Evolutionary conservation across 2,329 filamentous ascomycete species (phyloP).

Genomic region (Didymella arachidicola): DNA sequence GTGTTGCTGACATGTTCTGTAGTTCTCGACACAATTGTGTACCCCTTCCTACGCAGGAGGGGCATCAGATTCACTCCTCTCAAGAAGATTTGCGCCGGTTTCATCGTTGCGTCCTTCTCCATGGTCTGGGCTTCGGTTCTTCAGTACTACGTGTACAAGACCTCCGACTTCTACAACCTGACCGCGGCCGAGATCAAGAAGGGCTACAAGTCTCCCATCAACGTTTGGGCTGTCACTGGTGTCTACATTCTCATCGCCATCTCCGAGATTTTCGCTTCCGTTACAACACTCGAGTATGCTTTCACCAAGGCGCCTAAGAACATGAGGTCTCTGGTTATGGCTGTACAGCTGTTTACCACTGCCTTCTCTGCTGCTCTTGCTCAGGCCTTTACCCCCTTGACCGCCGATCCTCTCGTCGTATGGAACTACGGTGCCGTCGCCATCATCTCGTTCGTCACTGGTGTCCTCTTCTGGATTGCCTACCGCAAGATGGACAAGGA

Average conservation of each 20-base stretch:
- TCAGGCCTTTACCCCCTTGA: constrained; percentile 41
- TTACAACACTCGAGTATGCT: constrained; percentile 75
- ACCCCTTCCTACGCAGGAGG: constrained; percentile 70
- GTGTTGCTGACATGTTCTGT: constrained; percentile 53
- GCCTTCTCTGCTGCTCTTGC: constrained; percentile 45
- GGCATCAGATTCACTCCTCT: constrained; percentile 75
- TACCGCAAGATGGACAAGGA: constrained; percentile 46
- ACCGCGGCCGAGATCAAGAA: constrained; percentile 13
- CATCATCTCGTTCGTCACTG: constrained; percentile 47
- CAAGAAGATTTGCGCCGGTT: constrained; percentile 76
- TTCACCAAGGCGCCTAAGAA: constrained; percentile 75
- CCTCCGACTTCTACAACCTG: constrained; percentile 57
- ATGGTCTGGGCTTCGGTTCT: constrained; percentile 66
- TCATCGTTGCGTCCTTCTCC: constrained; percentile 69
- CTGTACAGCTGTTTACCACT: constrained; percentile 48
- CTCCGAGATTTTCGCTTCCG: constrained; percentile 69
- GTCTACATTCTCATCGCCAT: constrained; percentile 64
- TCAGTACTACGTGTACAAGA: constrained; percentile 66
- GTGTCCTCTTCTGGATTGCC: constrained; percentile 42
- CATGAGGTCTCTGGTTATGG: constrained; percentile 60
- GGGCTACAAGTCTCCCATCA: constrained; percentile 55
- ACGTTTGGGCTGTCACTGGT: constrained; percentile 63
- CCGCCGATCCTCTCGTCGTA: constrained; percentile 38
- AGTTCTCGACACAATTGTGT: constrained; percentile 70
- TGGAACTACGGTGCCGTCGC: constrained; percentile 50